These are phyloP conservation scores for Apium graveolens DNA, from an alignment of 129 eudicot genomes.

Conservation along the genomic window DNA sequence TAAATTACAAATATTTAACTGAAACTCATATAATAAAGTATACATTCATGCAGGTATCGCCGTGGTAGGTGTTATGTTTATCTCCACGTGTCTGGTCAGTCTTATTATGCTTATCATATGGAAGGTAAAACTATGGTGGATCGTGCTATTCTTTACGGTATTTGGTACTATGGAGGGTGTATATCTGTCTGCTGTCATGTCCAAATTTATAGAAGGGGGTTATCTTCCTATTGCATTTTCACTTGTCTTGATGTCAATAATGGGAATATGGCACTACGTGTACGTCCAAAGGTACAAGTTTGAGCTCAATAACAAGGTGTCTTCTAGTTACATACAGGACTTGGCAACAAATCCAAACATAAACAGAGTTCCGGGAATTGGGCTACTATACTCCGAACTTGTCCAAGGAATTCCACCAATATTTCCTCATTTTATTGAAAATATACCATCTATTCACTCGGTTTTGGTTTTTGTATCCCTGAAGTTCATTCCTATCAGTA, in stretches of 20 bases:
- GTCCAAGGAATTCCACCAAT: constrained; percentile 43
- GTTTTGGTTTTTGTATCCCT: constrained; percentile 27
- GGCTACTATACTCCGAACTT: constrained; percentile 36
- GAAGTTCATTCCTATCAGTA: constrained; percentile 31
- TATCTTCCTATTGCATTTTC: constrained; percentile 34
- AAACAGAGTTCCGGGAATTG: constrained; percentile 31
- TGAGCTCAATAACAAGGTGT: constrained; percentile 38
- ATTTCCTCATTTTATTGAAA: constrained; percentile 33
- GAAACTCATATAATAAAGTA: not conserved
- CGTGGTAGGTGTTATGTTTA: constrained; percentile 32
- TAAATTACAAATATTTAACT: not conserved
- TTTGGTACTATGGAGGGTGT: constrained; percentile 20
- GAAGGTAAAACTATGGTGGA: constrained; percentile 27
- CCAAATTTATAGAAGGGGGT: constrained; percentile 36
- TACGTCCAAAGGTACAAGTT: constrained; percentile 22
- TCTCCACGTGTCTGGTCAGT: constrained; percentile 31
- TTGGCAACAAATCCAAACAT: constrained; percentile 18
- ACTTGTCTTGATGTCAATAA: constrained; percentile 23
- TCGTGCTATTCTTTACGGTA: constrained; percentile 17
- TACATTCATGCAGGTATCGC: constrained; percentile 23
- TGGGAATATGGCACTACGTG: constrained; percentile 39
- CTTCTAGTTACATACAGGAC: constrained; percentile 16
- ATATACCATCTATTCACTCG: constrained; percentile 31
- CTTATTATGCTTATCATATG: constrained; percentile 36
- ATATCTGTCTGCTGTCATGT: constrained; percentile 28